phyloP scores from a whole-genome alignment of 345 rosid genomes.

The Salix viminalis region DNA sequence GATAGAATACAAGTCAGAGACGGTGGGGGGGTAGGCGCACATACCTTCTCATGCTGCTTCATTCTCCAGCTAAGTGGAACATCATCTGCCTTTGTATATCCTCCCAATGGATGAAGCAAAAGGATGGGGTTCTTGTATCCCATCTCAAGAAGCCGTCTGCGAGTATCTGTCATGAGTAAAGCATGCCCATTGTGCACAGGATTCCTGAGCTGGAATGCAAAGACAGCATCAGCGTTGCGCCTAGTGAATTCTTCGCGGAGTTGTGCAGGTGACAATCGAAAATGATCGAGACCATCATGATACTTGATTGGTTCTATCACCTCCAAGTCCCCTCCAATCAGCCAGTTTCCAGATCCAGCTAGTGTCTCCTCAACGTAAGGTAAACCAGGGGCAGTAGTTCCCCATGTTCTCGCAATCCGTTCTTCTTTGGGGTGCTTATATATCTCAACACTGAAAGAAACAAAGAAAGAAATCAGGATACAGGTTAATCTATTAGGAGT shows the following conservation, averaged over 20 bases:
- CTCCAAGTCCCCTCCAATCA: slow-evolving; percentile 91
- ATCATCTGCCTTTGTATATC: slow-evolving; percentile 96
- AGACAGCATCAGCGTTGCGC: slow-evolving; percentile 94
- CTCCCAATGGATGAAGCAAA: slow-evolving; percentile 94
- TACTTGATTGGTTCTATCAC: slow-evolving; percentile 85
- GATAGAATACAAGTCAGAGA: neutral
- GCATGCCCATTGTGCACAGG: slow-evolving; percentile 99
- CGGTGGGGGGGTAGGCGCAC: neutral
- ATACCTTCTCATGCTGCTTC: slow-evolving; percentile 95
- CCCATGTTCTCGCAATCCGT: slow-evolving; percentile 96
- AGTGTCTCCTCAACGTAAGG: slow-evolving; percentile 83
- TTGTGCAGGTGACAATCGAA: slow-evolving; percentile 78
- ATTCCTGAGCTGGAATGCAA: slow-evolving; percentile 98
- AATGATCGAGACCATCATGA: slow-evolving; percentile 83
- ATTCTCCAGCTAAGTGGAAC: slow-evolving; percentile 97
- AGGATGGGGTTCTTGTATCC: slow-evolving; percentile 92
- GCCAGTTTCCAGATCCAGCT: slow-evolving; percentile 77
- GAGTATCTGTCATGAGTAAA: slow-evolving; percentile 91
- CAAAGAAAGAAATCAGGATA: slow-evolving; percentile 2
- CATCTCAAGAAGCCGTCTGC: slow-evolving; percentile 86
- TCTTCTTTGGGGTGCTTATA: slow-evolving; percentile 98
- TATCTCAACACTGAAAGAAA: slow-evolving; percentile 68
- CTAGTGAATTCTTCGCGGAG: slow-evolving; percentile 69
- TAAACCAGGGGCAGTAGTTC: slow-evolving; percentile 86
- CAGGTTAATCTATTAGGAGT: neutral